Evolutionary conservation across 2,329 filamentous ascomycete species (phyloP), one percentile per base, ranked within the genome.

Genomic region (Sclerotinia nivalis): DNA sequence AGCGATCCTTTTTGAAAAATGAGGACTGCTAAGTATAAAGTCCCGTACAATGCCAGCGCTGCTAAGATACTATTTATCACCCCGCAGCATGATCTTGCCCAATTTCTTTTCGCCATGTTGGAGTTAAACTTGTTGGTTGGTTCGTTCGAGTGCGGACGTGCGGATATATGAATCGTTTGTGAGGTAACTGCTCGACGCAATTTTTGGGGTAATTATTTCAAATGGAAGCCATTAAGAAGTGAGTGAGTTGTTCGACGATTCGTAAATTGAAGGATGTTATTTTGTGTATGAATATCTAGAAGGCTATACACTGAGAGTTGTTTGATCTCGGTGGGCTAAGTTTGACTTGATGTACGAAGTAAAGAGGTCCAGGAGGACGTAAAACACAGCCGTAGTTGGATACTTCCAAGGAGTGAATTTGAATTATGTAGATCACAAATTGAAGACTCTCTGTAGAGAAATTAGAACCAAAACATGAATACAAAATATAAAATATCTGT

Each of bases 61-160:
- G 72, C 73, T 20, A 77, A 43, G 28, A 78, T 71, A 68, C 76
- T 78, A 69, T 77, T 76, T 37, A 77, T 28, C 12, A 77, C 76
- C 2, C 74, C 74, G 54, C 71, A 77, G 37, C 71, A 69, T 70
- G 73, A 75, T 64, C 73, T 75, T 18, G 68, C 58, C 28, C 70
- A 72, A 58, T 56, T 55, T 34, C 70, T 75, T 71, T 76, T 78
- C 12, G 74, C 74, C 77, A 78, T 13, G 13, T 59, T 76, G 68
- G 59, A 22, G 20, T n/a, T 34, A 18, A 18, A 18, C n/a, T 31
- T 62, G 65, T 58, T 31, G 54, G 55, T 49, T 49, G 52, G 28
- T 62, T 49, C 13, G 34, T 40, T 58, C 47, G 45, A 50, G 15
- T 55, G 20, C 34, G 49, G n/a, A 31, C 22, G 28, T 37, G 31